Conservation (phyloP, 257 asterid genomes). For the Rubia yunnanensis region DNA sequence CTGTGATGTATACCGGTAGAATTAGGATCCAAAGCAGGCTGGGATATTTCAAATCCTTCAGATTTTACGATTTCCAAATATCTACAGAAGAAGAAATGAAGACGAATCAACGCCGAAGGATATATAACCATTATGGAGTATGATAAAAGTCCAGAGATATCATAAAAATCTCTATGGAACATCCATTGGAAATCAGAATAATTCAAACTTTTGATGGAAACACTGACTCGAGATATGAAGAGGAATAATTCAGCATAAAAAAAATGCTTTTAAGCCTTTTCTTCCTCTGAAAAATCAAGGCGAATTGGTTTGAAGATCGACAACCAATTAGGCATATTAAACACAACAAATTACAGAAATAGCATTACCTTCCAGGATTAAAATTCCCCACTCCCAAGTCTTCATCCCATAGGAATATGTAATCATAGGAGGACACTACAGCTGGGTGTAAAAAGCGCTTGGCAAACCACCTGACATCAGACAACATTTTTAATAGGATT, state of each 20-base stretch:
- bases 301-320: not conserved
- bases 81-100: constrained; percentile 23
- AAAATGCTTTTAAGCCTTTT: not conserved
- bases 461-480: constrained; percentile 86
- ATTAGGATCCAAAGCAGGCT: constrained; percentile 98
- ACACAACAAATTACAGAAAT: not conserved
- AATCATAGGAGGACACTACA: constrained; percentile 71
- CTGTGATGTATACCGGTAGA: constrained; percentile 96
- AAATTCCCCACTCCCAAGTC: constrained; percentile 86
- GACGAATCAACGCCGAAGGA: not conserved
- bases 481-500: constrained; percentile 4
- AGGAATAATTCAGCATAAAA: not conserved
- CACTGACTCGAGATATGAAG: not conserved
- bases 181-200: not conserved
- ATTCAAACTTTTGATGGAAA: not conserved
- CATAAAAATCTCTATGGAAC: not conserved
- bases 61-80: constrained; percentile 72
- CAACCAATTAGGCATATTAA: not conserved
- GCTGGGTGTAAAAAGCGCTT: constrained; percentile 93
- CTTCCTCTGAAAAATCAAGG: not conserved
- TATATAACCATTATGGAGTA: not conserved
- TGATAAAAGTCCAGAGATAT: not conserved
- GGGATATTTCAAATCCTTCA: constrained; percentile 88
- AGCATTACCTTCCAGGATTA: constrained; percentile 72
- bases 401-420: constrained; percentile 98